Evolutionary conservation across 176 grass and related monocot species (phyloP), one percentile per base, ranked within the genome.

Genomic region (Oryza meridionalis): DNA sequence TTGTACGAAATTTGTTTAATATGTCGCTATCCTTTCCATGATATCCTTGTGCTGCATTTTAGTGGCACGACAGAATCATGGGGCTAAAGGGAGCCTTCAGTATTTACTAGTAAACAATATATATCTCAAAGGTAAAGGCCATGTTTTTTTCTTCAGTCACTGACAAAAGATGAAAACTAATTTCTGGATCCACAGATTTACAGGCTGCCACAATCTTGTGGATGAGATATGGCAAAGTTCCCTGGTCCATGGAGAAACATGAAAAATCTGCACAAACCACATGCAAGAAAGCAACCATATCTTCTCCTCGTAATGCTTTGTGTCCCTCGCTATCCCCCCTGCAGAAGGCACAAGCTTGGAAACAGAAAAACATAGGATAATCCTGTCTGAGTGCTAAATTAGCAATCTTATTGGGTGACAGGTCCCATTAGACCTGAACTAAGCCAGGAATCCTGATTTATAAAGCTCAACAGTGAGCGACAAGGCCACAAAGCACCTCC

Each of bases 231-330:
- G 73, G 44, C 83, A 82, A 72, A 50, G 21, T 2, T 11, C 66
- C 35, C 38, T 74, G 47, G 76, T 68, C 46, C 72, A 82, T 45
- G 24, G 66, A 89, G 19, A 13, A 82, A 59, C 66, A 51, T 7
- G 63, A 27, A 89, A 72, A 84, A 59, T 42, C 38, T 84, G 62
- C 31, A 38, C 64, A 16, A 27, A 80, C 0, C 81, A 76, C 77
- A 85, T 85, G 77, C 77, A 84, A 47, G 31, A 81, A 81, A 81
- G 72, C 83, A 69, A 46, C 3, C 40, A 76, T 70, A 81, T 17
- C 70, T 43, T n/a, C 15, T 49, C 64, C 58, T 64, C 38, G 63
- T 1, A 58, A 44, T 84, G 72, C 44, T 50, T 70, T 69, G 14
- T 76, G 64, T 24, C 37, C 37, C 33, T 68, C 63, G 26, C 68